Evolutionary conservation across 495 filamentous ascomycete species (phyloP).

Genomic region (Xylaria flabelliformis): DNA sequence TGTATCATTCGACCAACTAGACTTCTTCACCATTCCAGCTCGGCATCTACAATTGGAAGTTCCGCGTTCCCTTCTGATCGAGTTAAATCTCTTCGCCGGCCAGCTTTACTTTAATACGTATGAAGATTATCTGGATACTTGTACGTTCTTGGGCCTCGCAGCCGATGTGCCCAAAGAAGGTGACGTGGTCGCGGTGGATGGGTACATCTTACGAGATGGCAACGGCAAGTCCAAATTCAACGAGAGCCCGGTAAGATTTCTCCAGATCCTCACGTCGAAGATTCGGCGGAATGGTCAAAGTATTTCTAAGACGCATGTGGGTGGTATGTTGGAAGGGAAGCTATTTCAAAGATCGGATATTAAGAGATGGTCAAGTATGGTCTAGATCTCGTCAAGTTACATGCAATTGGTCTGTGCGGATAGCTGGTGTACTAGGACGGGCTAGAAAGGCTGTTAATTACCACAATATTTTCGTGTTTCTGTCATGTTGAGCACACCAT

Average conservation of each 20-base stretch:
- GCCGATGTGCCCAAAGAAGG: constrained; percentile 38
- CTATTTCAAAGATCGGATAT: constrained; percentile 45
- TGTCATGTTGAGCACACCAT: no score
- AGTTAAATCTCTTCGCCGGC: constrained; percentile 72
- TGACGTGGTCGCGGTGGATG: constrained; percentile 49
- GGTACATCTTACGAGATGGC: constrained; percentile 47
- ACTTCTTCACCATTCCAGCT: constrained; percentile 47
- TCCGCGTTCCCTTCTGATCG: constrained; percentile 40
- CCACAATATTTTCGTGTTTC: no score
- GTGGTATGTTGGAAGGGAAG: constrained; percentile 50
- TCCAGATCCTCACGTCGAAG: constrained; percentile 55
- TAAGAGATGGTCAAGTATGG: constrained; percentile 31
- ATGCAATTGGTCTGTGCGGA: no score
- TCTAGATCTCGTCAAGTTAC: neutral
- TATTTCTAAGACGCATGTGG: constrained; percentile 62
- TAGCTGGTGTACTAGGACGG: no score
- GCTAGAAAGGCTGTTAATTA: no score
- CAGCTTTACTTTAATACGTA: constrained; percentile 66
- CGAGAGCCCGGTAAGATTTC: constrained; percentile 61
- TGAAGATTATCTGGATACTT: constrained; percentile 59
- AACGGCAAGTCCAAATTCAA: constrained; percentile 41
- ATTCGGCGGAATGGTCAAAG: constrained; percentile 58
- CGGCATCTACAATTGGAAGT: constrained; percentile 23
- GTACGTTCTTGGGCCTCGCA: constrained; percentile 59
- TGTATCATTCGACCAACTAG: constrained; percentile 56